Conservation (phyloP, 2,329 filamentous ascomycete genomes). For the Monosporascus sp. region DNA sequence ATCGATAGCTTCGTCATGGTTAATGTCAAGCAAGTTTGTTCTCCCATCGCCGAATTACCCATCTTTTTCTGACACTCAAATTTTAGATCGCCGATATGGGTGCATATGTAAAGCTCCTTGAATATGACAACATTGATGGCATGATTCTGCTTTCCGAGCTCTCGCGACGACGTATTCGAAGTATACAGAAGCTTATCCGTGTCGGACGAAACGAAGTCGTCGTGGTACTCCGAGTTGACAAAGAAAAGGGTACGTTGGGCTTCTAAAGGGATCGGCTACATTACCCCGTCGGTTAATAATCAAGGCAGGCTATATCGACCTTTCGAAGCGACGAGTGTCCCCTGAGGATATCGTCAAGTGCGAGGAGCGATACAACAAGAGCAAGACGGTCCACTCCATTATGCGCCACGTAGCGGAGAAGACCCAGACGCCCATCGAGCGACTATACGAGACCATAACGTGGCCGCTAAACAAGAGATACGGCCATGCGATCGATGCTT, state of each 20-base stretch:
- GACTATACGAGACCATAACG: constrained; percentile 86
- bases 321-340: constrained; percentile 96
- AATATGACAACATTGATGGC: constrained; percentile 99
- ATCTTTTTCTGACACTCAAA: constrained; percentile 11
- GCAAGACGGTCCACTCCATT: constrained; percentile 98
- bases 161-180: constrained; percentile 94
- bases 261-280: constrained; percentile 4
- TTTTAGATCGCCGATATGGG: constrained; percentile 96
- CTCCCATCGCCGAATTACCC: constrained; percentile 1
- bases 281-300: constrained; percentile 14
- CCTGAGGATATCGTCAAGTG: constrained; percentile 98
- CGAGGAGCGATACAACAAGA: constrained; percentile 99
- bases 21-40: constrained; percentile 86
- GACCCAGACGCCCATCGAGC: constrained; percentile 88
- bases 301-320: constrained; percentile 81
- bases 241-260: constrained; percentile 74
- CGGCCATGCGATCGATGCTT: constrained; percentile 93
- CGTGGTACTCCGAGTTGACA: constrained; percentile 96
- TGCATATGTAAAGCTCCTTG: constrained; percentile 97
- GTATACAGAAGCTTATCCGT: constrained; percentile 97
- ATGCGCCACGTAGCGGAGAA: constrained; percentile 99
- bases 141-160: constrained; percentile 99
- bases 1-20: constrained; percentile 99
- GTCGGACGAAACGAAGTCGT: constrained; percentile 98
- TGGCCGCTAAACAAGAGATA: constrained; percentile 99